phyloP scores from a whole-genome alignment of 495 filamentous ascomycete genomes.

The Neurospora sp. region DNA sequence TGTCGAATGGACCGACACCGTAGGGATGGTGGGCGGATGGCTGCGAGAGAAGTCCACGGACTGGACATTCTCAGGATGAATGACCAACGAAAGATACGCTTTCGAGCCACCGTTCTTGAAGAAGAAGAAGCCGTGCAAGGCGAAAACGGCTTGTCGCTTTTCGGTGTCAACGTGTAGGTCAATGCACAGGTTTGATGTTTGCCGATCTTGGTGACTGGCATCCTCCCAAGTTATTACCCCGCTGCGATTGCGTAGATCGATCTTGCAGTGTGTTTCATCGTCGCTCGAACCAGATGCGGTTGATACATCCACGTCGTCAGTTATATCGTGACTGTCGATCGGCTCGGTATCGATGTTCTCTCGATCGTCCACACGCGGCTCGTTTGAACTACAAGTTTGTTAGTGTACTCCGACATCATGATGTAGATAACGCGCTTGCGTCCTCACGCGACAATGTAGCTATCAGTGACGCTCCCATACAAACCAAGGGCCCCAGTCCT shows the following conservation, averaged over 20 bases:
- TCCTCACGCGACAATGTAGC: not conserved
- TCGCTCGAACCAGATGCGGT: not conserved
- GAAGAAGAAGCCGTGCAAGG: not conserved
- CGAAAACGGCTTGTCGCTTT: not conserved
- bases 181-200: not conserved
- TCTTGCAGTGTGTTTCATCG: slow-evolving; percentile 2
- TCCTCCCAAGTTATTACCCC: slow-evolving; percentile 1
- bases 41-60: not conserved
- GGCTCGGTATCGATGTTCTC: not conserved
- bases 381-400: slow-evolving; percentile 1
- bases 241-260: not conserved
- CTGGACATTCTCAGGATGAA: not conserved
- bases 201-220: not conserved
- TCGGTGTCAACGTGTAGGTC: not conserved
- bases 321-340: not conserved
- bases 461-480: not conserved
- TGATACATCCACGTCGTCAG: not conserved
- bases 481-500: no score
- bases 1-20: not conserved
- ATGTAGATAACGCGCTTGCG: not conserved
- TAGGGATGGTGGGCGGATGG: not conserved
- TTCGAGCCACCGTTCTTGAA: not conserved
- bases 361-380: not conserved
- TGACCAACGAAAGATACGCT: not conserved
- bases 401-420: not conserved